phyloP scores from a whole-genome alignment of 1,139 yeast genomes.

The Yarrowia galli region DNA sequence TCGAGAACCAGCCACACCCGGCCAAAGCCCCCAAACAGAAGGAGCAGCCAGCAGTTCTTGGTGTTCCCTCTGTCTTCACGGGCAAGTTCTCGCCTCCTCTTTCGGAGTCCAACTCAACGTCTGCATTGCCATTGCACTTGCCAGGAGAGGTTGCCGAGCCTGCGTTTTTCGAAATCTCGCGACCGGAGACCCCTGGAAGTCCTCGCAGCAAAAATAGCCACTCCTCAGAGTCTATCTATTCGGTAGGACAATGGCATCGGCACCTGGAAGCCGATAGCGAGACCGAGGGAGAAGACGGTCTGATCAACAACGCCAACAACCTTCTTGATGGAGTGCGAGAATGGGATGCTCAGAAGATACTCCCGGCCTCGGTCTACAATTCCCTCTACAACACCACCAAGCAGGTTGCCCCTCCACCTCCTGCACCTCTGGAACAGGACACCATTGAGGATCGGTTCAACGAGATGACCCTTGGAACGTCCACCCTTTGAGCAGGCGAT shows the following conservation, averaged over 20 bases:
- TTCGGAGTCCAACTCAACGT: background rate
- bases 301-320: constrained; percentile 32
- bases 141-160: constrained; percentile 30
- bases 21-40: constrained; percentile 7
- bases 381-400: constrained; percentile 26
- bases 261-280: constrained; percentile 19
- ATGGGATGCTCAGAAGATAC: constrained; percentile 26
- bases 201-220: constrained; percentile 11
- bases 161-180: constrained; percentile 11
- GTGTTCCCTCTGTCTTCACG: constrained; percentile 22
- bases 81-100: constrained; percentile 19
- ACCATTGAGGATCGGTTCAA: constrained; percentile 34
- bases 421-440: constrained; percentile 11
- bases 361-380: constrained; percentile 16
- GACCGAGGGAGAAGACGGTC: constrained; percentile 30
- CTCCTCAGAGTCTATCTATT: constrained; percentile 34
- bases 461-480: constrained; percentile 32
- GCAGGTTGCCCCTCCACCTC: constrained; percentile 14
- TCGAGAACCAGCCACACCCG: constrained; percentile 24
- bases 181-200: constrained; percentile 12
- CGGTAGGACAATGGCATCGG: constrained; percentile 35
- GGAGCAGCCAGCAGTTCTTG: constrained; percentile 14
- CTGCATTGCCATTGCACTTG: background rate
- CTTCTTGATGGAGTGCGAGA: constrained; percentile 26
- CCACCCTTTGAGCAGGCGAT: background rate